These are phyloP conservation scores for Globisporangium paddicum DNA, from an alignment of 352 stramenopile species.

Conservation along the genomic window DNA sequence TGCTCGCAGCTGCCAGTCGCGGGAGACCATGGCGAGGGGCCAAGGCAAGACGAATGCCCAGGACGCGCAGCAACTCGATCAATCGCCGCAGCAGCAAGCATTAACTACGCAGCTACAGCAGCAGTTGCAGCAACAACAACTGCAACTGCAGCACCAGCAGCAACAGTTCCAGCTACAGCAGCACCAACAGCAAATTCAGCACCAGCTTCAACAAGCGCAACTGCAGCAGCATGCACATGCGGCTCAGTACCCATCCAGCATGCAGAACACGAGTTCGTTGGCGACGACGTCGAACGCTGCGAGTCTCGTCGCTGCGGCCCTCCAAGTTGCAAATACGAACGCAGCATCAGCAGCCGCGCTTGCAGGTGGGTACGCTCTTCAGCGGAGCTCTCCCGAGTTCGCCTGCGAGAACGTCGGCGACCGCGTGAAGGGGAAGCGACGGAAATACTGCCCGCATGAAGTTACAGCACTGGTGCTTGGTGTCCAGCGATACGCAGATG, in stretches of 20 bases:
- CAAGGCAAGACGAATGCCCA: slow-evolving; percentile 5
- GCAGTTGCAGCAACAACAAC: slow-evolving; percentile 23
- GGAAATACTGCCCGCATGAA: slow-evolving; percentile 83
- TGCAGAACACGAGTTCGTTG: slow-evolving; percentile 19
- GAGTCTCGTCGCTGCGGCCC: slow-evolving; percentile 35
- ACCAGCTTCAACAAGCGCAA: slow-evolving; percentile 23
- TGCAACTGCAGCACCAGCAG: slow-evolving; percentile 26
- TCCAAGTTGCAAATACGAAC: slow-evolving; percentile 30
- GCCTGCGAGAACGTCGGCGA: slow-evolving; percentile 80
- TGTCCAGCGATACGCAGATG: slow-evolving; percentile 80
- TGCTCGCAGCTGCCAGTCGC: not conserved
- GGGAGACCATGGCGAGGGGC: slow-evolving; percentile 6
- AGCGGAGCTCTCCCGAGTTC: slow-evolving; percentile 71
- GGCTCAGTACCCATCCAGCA: slow-evolving; percentile 26
- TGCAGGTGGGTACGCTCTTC: slow-evolving; percentile 45
- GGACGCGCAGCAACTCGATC: slow-evolving; percentile 6
- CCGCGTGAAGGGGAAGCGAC: slow-evolving; percentile 75
- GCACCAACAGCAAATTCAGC: slow-evolving; percentile 26
- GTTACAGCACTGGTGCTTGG: slow-evolving; percentile 76
- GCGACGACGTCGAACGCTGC: slow-evolving; percentile 28
- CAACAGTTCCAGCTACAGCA: slow-evolving; percentile 26
- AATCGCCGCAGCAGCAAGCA: slow-evolving; percentile 14
- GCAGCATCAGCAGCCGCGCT: slow-evolving; percentile 23
- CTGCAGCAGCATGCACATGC: slow-evolving; percentile 31
- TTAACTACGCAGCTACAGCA: slow-evolving; percentile 27